phyloP scores from a whole-genome alignment of 768 basidiomycete genomes.

The Pisolithus microcarpus region DNA sequence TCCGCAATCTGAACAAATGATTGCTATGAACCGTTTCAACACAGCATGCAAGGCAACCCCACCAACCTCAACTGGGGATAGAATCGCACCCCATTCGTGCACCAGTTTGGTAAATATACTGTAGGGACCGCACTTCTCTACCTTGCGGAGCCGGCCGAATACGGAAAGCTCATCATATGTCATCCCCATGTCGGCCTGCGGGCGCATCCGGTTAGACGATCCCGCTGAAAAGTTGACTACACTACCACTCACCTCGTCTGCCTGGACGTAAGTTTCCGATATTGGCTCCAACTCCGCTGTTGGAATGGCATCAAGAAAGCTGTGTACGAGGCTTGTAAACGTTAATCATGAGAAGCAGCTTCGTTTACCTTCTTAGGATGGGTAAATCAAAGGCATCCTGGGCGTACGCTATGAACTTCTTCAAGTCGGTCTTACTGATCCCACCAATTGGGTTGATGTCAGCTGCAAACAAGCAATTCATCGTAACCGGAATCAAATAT shows the following conservation, averaged over 20 bases:
- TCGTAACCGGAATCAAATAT: slow-evolving; percentile 1
- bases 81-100: slow-evolving; percentile 82
- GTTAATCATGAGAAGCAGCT: background rate
- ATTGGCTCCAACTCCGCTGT: slow-evolving; percentile 97
- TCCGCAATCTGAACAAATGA: slow-evolving; percentile 66
- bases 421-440: slow-evolving; percentile 96
- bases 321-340: slow-evolving; percentile 23
- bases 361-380: slow-evolving; percentile 60
- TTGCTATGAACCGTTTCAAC: background rate
- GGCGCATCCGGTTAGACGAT: background rate
- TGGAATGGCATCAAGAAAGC: slow-evolving; percentile 87
- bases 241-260: slow-evolving; percentile 67
- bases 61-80: slow-evolving; percentile 76
- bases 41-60: background rate
- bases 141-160: slow-evolving; percentile 88
- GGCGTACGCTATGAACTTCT: slow-evolving; percentile 89
- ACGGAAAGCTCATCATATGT: slow-evolving; percentile 95
- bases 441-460: slow-evolving; percentile 98
- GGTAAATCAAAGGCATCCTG: slow-evolving; percentile 75
- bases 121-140: slow-evolving; percentile 97
- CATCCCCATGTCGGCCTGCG: slow-evolving; percentile 97
- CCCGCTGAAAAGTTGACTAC: too few species aligned
- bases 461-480: slow-evolving; percentile 38
- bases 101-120: slow-evolving; percentile 95
- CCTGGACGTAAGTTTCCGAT: slow-evolving; percentile 88